A percentile compares a stretch with the other conserved stretches of the same genome.
These are phyloP conservation scores for Phaeolepiota aurea DNA, from an alignment of 768 basidiomycete genomes.

Conservation along the genomic window DNA sequence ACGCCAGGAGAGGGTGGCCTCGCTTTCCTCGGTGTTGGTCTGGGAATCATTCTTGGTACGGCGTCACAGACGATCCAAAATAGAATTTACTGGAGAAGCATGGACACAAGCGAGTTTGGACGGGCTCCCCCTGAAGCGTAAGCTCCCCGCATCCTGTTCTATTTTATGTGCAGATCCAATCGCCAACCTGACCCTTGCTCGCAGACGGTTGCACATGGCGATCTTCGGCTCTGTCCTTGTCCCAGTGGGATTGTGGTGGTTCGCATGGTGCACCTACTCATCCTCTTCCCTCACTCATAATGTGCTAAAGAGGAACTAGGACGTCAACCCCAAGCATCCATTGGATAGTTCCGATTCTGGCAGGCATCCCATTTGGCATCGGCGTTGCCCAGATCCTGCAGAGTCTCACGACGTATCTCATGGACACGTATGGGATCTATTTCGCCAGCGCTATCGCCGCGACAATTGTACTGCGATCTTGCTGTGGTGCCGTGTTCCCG, in stretches of 20 bases:
- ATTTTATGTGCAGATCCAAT: background rate
- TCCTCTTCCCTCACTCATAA: background rate
- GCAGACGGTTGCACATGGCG: conserved; percentile 50
- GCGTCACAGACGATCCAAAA: conserved; percentile 46
- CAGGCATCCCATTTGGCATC: conserved; percentile 58
- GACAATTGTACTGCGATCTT: conserved; percentile 57
- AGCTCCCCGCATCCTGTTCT: conserved; percentile 11
- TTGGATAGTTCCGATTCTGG: conserved; percentile 63
- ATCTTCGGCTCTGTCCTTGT: conserved; percentile 43
- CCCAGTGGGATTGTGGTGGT: conserved; percentile 59
- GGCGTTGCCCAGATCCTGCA: conserved; percentile 60
- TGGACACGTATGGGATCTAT: conserved; percentile 63
- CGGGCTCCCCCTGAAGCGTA: conserved; percentile 55
- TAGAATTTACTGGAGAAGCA: conserved; percentile 39
- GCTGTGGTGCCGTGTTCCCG: conserved; percentile 57
- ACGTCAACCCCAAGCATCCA: conserved; percentile 43
- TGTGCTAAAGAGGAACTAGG: conserved; percentile 18
- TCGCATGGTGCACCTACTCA: conserved; percentile 41
- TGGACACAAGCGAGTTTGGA: conserved; percentile 37
- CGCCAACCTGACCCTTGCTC: conserved; percentile 2
- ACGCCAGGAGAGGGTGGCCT: conserved; percentile 47
- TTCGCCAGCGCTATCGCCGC: conserved; percentile 63
- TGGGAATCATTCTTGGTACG: conserved; percentile 46
- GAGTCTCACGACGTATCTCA: conserved; percentile 59
- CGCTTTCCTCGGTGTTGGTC: conserved; percentile 56